These are phyloP conservation scores for Cladosporium sp. DNA, from an alignment of 2,329 filamentous ascomycete genomes.

Conservation along the genomic window DNA sequence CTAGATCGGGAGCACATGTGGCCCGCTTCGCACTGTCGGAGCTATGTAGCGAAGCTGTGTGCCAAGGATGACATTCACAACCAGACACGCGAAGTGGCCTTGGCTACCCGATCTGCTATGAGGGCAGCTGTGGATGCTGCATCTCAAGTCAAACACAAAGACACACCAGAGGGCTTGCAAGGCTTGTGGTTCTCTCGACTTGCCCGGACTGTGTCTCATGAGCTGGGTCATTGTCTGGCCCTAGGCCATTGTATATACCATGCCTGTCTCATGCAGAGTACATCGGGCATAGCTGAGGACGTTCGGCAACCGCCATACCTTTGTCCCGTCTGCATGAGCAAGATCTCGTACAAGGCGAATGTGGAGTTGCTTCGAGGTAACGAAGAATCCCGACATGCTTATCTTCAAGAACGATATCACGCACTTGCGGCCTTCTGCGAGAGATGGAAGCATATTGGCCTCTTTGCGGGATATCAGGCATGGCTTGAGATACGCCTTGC, in stretches of 20 bases:
- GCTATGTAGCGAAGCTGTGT: constrained; percentile 42
- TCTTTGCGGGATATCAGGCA: constrained; percentile 45
- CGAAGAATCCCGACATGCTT: constrained; percentile 14
- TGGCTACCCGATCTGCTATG: constrained; percentile 2
- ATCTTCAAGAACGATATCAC: constrained; percentile 36
- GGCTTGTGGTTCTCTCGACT: constrained; percentile 56
- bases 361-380: not conserved
- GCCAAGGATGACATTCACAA: constrained; percentile 12
- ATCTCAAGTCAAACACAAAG: not conserved
- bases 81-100: not conserved
- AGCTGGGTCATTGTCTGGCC: constrained; percentile 66
- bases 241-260: constrained; percentile 64
- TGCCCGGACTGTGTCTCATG: constrained; percentile 58
- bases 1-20: constrained; percentile 54
- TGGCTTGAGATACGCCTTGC: constrained; percentile 32
- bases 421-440: constrained; percentile 42
- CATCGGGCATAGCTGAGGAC: constrained; percentile 55
- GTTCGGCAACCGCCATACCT: constrained; percentile 60
- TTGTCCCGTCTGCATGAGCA: constrained; percentile 57
- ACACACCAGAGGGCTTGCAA: not conserved
- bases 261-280: constrained; percentile 62
- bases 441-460: constrained; percentile 35
- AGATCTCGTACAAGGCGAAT: constrained; percentile 36
- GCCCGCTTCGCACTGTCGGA: constrained; percentile 60
- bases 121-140: constrained; percentile 15